These are phyloP conservation scores for Calonectria crousiana DNA, from an alignment of 2,329 filamentous ascomycete genomes.

Conservation along the genomic window DNA sequence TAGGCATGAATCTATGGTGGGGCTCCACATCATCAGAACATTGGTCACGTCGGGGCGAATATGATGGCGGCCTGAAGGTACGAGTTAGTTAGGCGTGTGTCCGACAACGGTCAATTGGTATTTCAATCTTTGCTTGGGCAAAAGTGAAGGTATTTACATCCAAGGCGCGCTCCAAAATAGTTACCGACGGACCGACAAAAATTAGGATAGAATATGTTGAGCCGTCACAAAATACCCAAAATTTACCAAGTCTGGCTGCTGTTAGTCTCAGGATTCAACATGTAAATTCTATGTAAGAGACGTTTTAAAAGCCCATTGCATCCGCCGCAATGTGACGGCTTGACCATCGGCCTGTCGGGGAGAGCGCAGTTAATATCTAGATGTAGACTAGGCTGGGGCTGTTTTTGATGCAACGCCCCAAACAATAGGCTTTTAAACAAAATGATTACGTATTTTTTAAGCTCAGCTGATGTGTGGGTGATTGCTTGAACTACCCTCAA, in stretches of 20 bases:
- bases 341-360: background rate
- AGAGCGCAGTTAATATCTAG: background rate
- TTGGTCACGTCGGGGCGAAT: too few relatives aligned
- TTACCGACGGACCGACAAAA: background rate
- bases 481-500: background rate
- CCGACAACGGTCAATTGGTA: background rate
- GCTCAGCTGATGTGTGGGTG: background rate
- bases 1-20: too few relatives aligned
- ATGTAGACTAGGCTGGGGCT: background rate
- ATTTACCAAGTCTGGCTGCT: background rate
- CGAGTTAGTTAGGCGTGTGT: too few relatives aligned
- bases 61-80: too few relatives aligned
- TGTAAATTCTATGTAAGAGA: background rate
- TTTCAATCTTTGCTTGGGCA: background rate
- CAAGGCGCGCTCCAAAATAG: background rate
- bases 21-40: too few relatives aligned
- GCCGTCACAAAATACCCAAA: background rate
- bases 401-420: background rate
- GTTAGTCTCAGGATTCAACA: fast-evolving
- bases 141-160: background rate
- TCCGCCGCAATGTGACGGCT: background rate
- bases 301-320: background rate
- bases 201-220: background rate
- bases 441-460: background rate
- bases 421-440: background rate